phyloP scores from a whole-genome alignment of 73 alveolate species.

The Blepharisma japonicum region DNA sequence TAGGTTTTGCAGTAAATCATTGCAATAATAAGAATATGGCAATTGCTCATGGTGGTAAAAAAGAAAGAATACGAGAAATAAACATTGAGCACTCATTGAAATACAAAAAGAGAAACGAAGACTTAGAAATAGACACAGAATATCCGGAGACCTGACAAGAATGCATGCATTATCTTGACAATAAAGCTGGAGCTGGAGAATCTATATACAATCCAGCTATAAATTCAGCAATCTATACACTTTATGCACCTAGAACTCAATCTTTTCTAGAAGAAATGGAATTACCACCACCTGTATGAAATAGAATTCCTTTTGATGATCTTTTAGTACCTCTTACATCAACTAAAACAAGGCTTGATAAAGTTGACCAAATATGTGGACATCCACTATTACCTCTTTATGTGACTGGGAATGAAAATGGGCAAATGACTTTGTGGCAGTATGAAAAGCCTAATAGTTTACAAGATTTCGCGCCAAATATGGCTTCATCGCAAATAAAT shows the following conservation, averaged over 20 bases:
- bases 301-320: neutral
- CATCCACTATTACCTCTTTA: conserved; percentile 30
- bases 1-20: conserved; percentile 15
- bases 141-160: conserved; percentile 1
- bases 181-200: neutral
- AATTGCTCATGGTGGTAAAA: neutral
- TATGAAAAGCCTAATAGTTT: neutral
- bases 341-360: neutral
- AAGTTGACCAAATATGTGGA: neutral
- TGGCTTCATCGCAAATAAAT: conserved; percentile 5
- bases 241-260: neutral
- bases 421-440: conserved; percentile 18
- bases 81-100: conserved; percentile 21
- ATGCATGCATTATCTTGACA: neutral
- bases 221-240: neutral
- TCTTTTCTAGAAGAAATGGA: neutral
- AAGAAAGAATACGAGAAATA: conserved; percentile 8
- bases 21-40: conserved; percentile 19
- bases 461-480: neutral
- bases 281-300: conserved; percentile 10
- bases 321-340: neutral
- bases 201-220: conserved; percentile 23
- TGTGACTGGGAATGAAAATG: conserved; percentile 7
- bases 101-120: neutral
- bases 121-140: conserved; percentile 14